Percentiles rank a stretch among this genome's conserved stretches.
phyloP scores from a whole-genome alignment of 2,329 filamentous ascomycete species.

The Alternaria viburni region DNA sequence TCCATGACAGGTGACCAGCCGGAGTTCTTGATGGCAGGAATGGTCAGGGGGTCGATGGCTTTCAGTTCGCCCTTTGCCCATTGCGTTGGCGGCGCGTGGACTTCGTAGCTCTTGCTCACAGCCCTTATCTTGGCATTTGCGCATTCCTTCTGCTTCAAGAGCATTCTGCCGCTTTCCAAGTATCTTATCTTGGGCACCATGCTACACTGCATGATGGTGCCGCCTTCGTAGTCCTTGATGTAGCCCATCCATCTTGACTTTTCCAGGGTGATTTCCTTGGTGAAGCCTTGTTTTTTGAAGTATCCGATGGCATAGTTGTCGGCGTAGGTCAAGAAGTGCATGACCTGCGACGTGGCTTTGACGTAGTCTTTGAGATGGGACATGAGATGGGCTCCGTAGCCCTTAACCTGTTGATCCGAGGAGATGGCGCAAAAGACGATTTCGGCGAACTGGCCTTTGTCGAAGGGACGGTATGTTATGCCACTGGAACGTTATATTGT shows the following conservation, averaged over 20 bases:
- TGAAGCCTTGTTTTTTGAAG: constrained; percentile 99
- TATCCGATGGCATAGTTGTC: constrained; percentile 99
- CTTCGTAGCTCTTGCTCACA: constrained; percentile 84
- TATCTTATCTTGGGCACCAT: constrained; percentile 97
- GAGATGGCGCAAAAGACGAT: constrained; percentile 99
- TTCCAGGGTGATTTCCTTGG: constrained; percentile 94
- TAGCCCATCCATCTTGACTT: constrained; percentile 97
- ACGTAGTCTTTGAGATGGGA: constrained; percentile 97
- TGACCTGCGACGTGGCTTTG: constrained; percentile 93
- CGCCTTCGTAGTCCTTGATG: constrained; percentile 99
- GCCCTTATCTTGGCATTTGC: constrained; percentile 94
- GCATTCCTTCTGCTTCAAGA: constrained; percentile 95
- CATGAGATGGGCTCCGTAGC: constrained; percentile 97
- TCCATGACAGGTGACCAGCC: constrained; percentile 99
- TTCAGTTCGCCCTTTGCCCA: constrained; percentile 74
- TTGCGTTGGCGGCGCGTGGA: constrained; percentile 83
- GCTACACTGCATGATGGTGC: constrained; percentile 98
- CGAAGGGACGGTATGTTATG: constrained; percentile 95
- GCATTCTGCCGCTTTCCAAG: constrained; percentile 89
- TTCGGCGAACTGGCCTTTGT: constrained; percentile 89
- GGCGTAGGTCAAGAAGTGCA: constrained; percentile 98
- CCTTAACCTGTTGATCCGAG: constrained; percentile 97
- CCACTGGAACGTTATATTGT: constrained; percentile 62
- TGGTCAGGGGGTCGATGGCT: constrained; percentile 81
- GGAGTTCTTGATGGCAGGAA: constrained; percentile 84